A percentile compares a stretch with the other conserved stretches of the same genome.
Evolutionary conservation across 2,329 filamentous ascomycete species (phyloP).

Genomic region (Stagonosporopsis tanaceti): DNA sequence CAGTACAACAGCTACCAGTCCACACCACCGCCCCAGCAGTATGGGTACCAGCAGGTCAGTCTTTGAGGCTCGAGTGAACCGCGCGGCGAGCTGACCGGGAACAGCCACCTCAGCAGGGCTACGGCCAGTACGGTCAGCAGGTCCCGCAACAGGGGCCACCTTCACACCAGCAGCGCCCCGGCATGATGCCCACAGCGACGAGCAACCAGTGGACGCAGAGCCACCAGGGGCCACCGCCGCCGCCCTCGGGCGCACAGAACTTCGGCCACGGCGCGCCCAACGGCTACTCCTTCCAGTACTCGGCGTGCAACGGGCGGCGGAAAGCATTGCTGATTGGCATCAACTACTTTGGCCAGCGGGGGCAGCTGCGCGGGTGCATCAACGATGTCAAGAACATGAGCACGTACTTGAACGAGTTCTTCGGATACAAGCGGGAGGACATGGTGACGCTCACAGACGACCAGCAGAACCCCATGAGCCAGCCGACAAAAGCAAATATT

Average conservation of each 20-base stretch:
- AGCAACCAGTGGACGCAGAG: constrained; percentile 57
- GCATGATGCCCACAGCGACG: constrained; percentile 60
- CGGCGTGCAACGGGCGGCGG: constrained; percentile 83
- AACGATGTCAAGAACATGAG: constrained; percentile 99
- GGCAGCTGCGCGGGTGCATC: constrained; percentile 91
- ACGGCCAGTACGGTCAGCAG: constrained; percentile 36
- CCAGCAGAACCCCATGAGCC: constrained; percentile 96
- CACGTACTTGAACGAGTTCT: constrained; percentile 84
- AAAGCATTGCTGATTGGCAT: constrained; percentile 94
- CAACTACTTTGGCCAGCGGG: constrained; percentile 94
- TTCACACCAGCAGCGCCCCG: constrained; percentile 44
- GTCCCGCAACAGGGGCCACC: constrained; percentile 32
- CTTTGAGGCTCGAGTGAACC: background rate
- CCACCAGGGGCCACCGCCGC: constrained; percentile 68
- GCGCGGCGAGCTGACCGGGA: constrained; percentile 30
- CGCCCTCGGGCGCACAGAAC: constrained; percentile 64
- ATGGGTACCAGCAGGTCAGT: constrained; percentile 54
- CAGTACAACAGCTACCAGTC: constrained; percentile 47
- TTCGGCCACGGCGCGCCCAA: constrained; percentile 76
- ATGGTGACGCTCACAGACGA: constrained; percentile 98
- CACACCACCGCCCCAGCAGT: constrained; percentile 54
- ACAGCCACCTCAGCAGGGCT: constrained; percentile 46
- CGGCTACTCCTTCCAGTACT: constrained; percentile 88
- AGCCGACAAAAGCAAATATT: constrained; percentile 95
- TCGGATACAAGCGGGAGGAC: constrained; percentile 91